These are phyloP conservation scores for Lippia alba DNA, from an alignment of 305 asterid genomes.

Conservation along the genomic window DNA sequence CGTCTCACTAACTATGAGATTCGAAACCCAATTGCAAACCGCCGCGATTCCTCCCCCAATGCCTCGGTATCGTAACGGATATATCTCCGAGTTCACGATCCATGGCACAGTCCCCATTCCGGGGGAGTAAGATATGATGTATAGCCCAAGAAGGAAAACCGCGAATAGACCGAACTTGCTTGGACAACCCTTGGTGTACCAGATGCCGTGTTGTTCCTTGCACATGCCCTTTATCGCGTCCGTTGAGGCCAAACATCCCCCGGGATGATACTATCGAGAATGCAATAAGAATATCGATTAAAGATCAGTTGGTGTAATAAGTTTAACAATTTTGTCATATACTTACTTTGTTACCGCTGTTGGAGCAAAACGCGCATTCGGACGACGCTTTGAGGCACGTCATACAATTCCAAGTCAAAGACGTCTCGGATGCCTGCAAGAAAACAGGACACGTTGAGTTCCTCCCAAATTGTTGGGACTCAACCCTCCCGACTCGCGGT, in stretches of 20 bases:
- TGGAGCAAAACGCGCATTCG: conserved; percentile 63
- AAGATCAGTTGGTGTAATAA: too few species aligned
- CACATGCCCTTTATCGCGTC: conserved; percentile 39
- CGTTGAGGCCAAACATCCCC: conserved; percentile 54
- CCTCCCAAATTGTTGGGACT: conserved; percentile 51
- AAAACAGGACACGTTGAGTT: conserved; percentile 56
- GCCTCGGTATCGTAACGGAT: conserved; percentile 68
- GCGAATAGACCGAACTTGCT: conserved; percentile 59
- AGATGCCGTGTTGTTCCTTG: conserved; percentile 44
- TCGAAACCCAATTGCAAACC: conserved; percentile 67
- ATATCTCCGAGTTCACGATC: conserved; percentile 81
- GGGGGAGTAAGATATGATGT: conserved; percentile 67
- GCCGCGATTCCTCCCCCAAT: conserved; percentile 79
- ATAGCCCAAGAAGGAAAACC: conserved; percentile 57
- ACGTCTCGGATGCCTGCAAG: conserved; percentile 32
- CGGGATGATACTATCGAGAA: conserved; percentile 48
- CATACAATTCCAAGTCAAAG: conserved; percentile 59
- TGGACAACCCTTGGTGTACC: conserved; percentile 77
- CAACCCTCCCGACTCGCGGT: conserved; percentile 45
- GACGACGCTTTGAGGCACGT: conserved; percentile 50
- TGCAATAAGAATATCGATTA: neutral
- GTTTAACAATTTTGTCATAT: too few species aligned
- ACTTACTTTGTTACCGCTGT: conserved; percentile 48
- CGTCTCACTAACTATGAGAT: conserved; percentile 67
- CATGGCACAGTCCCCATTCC: conserved; percentile 79